Evolutionary conservation across 192 early-diverging fungal species (phyloP).

Genomic region (Gorgonomyces haynaldii): DNA sequence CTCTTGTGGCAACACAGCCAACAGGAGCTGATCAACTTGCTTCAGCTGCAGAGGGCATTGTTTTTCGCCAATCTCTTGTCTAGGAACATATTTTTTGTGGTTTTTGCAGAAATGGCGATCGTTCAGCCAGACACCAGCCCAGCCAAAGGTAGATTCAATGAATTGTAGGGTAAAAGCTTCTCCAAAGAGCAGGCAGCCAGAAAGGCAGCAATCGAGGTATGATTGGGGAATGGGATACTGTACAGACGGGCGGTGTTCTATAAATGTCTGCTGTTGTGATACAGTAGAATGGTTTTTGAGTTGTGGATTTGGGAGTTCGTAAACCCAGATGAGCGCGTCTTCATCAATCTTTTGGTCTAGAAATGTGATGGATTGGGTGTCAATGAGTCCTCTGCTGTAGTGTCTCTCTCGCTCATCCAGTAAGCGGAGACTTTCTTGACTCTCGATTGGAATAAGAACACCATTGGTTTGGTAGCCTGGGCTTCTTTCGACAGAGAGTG

Average conservation of each 20-base stretch:
- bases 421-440: no score
- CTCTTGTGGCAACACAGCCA: background rate
- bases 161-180: conserved; percentile 28
- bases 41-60: background rate
- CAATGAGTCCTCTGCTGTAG: conserved; percentile 18
- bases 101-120: conserved; percentile 20
- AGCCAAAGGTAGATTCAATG: conserved; percentile 25
- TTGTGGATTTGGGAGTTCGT: conserved; percentile 10
- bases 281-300: conserved; percentile 3
- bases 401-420: conserved; percentile 29
- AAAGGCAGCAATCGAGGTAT: conserved; percentile 35
- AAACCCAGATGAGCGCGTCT: conserved; percentile 23
- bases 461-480: conserved; percentile 20
- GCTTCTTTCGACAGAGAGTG: conserved; percentile 22
- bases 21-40: background rate
- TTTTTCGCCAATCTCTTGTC: conserved; percentile 15
- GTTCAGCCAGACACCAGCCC: conserved; percentile 28
- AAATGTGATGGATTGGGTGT: conserved; percentile 2
- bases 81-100: conserved; percentile 19
- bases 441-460: conserved; percentile 24
- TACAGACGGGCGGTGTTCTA: conserved; percentile 11
- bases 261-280: background rate
- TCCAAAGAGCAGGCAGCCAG: conserved; percentile 22
- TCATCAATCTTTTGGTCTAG: background rate
- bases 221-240: conserved; percentile 32